Evolutionary conservation across 768 basidiomycete genomes (phyloP), one percentile per base, ranked within the genome.

Genomic region (Pulveroboletus ravenelii): DNA sequence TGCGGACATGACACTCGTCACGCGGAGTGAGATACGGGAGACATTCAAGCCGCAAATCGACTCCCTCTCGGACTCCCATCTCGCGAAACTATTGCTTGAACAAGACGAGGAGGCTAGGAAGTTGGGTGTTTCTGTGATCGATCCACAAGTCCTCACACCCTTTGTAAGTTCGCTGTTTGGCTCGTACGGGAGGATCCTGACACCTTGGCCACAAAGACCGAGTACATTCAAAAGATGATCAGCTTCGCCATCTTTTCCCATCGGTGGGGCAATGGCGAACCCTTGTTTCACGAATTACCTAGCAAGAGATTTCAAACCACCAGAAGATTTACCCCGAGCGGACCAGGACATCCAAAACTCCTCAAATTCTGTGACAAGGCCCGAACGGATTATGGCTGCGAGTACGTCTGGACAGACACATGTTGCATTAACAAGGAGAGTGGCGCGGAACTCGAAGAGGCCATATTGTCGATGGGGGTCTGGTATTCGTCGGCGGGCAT

Each of bases 391-490:
- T 65, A 61, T 12, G 56, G 58, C 12, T 57, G 62, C 39, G 52
- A 63, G 52, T 57, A 64, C 36, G 66, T 54, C 45, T 70, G 62
- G 63, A 36, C 62, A 46, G 62, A 63, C 30, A 63, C 55, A 7
- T 63, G 62, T 43, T 63, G 62, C 42, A 63, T 64, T 41, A 62
- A 64, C 50, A 63, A 56, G 50, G 63, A 64, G 41, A 62, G 38
- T 14, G 52, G 57, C 32, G 15, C 62, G 1, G 68, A 68, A 10
- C 50, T 69, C 25, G 64, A 64, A 39, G 62, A 65, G 17, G 62
- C 60, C 31, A 54, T 62, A 51, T 36, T 59, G 14, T 67, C 62
- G 10, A 60, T 53, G 50, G 55, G 45, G 12, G 37, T 41, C 47
- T 66, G 65, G 63, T 65, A 62, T 41, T 48, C 53, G 13, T 52